These are phyloP conservation scores for Stromatinia cepivora DNA, from an alignment of 2,329 filamentous ascomycete genomes.

Conservation along the genomic window DNA sequence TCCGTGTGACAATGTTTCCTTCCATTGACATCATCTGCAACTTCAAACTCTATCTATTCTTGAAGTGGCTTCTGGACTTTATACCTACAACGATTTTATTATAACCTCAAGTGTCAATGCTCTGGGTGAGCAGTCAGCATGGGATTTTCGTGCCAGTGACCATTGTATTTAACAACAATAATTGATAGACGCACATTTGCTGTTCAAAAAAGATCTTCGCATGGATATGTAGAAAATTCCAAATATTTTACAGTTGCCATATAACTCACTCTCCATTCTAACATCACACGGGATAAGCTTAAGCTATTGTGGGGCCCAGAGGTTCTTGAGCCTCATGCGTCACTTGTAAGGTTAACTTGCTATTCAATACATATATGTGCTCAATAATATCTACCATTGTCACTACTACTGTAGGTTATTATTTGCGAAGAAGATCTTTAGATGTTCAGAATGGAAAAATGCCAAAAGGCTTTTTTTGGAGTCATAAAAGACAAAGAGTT, in stretches of 20 bases:
- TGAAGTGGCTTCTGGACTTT: too few relatives aligned
- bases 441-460: not conserved
- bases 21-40: not conserved
- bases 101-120: not conserved
- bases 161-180: not conserved
- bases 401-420: not conserved
- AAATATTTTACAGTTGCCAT: too few relatives aligned
- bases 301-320: not conserved
- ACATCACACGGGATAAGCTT: not conserved
- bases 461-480: too few relatives aligned
- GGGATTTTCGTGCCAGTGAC: not conserved
- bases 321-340: conserved; percentile 8
- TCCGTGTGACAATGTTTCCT: not conserved
- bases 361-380: not conserved
- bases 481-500: not conserved
- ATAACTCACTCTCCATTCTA: not conserved
- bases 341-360: not conserved
- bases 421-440: too few relatives aligned
- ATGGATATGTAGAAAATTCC: not conserved
- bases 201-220: not conserved
- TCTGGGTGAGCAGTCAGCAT: not conserved
- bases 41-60: not conserved
- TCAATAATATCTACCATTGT: not conserved
- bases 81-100: too few relatives aligned
- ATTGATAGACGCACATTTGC: not conserved